These are phyloP conservation scores for Boechera divaricarpa DNA, from an alignment of 345 rosid genomes.

Conservation along the genomic window DNA sequence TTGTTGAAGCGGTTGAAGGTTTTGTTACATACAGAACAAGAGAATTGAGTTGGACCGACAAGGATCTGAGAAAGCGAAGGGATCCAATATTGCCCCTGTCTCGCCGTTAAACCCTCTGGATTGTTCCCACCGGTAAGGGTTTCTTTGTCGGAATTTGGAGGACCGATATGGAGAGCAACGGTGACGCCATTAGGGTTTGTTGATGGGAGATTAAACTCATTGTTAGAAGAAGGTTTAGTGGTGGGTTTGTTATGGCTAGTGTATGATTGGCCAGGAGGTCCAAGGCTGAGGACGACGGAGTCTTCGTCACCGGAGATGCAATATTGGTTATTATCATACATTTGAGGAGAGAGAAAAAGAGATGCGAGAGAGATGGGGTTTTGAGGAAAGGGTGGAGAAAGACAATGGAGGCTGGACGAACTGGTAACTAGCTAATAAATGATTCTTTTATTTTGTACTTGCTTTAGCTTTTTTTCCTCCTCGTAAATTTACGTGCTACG, in stretches of 20 bases:
- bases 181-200: conserved; percentile 56
- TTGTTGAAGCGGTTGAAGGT: conserved; percentile 91
- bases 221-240: conserved; percentile 30
- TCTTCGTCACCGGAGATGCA: conserved; percentile 58
- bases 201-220: conserved; percentile 25
- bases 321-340: conserved; percentile 53
- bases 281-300: conserved; percentile 74
- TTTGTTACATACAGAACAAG: conserved; percentile 87
- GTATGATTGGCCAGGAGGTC: conserved; percentile 70
- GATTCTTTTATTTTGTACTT: conserved; percentile 37
- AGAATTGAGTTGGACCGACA: conserved; percentile 93
- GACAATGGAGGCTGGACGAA: conserved; percentile 51
- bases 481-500: conserved; percentile 33
- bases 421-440: conserved; percentile 39
- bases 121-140: conserved; percentile 40
- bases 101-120: conserved; percentile 45
- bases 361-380: conserved; percentile 30
- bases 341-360: conserved; percentile 44
- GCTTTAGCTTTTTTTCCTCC: conserved; percentile 23
- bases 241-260: conserved; percentile 37
- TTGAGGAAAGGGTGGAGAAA: conserved; percentile 50
- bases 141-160: conserved; percentile 47
- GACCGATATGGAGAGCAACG: conserved; percentile 76
- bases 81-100: conserved; percentile 76
- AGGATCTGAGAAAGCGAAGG: conserved; percentile 89